These are phyloP conservation scores for Solanum boliviense DNA, from an alignment of 257 asterid species.

Conservation along the genomic window DNA sequence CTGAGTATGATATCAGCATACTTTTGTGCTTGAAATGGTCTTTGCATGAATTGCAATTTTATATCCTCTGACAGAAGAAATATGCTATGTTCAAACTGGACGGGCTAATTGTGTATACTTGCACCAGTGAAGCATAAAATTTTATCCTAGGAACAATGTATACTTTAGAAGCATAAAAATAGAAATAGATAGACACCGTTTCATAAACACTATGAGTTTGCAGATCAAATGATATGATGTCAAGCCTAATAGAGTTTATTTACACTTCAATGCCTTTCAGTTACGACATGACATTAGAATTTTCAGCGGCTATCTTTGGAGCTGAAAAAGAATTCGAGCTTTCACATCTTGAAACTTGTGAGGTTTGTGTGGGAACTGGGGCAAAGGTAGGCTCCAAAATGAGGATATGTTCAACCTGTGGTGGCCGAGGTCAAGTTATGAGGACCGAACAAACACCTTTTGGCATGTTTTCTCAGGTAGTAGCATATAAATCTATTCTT, in stretches of 20 bases:
- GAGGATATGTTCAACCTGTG: conserved; percentile 96
- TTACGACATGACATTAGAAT: conserved; percentile 78
- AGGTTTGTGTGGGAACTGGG: conserved; percentile 82
- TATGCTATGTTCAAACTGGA: background rate
- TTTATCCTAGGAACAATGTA: background rate
- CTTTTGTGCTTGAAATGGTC: background rate
- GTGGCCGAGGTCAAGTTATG: conserved; percentile 99
- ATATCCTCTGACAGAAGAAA: background rate
- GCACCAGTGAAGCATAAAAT: background rate
- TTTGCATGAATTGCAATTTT: background rate
- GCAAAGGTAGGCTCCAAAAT: conserved; percentile 88
- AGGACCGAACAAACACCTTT: conserved; percentile 98
- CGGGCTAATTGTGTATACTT: background rate
- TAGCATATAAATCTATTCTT: background rate
- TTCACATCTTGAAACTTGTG: conserved; percentile 94
- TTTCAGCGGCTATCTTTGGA: conserved; percentile 88
- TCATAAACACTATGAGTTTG: background rate
- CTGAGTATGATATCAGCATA: background rate
- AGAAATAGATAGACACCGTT: background rate
- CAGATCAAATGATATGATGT: background rate
- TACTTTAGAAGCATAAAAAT: background rate
- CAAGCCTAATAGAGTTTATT: background rate
- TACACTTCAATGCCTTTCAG: conserved; percentile 31
- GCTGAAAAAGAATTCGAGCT: conserved; percentile 87
- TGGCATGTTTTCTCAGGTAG: conserved; percentile 99